A percentile compares a stretch with the other conserved stretches of the same genome.
phyloP scores from a whole-genome alignment of 306 rosid species.

The Gleditsia sinensis region DNA sequence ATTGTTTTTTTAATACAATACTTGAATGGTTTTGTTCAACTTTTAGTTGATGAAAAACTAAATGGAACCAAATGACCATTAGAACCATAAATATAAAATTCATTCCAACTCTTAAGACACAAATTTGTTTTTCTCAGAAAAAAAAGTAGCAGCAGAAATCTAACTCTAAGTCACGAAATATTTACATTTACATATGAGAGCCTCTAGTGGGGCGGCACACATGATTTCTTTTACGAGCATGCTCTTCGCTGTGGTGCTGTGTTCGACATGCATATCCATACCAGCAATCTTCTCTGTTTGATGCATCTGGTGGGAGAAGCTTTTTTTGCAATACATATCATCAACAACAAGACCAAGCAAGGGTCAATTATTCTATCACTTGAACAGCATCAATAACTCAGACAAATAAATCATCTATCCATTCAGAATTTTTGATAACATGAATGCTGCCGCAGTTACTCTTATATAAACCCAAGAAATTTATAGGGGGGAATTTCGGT shows the following conservation, averaged over 20 bases:
- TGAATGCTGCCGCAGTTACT: neutral
- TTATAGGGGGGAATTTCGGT: neutral
- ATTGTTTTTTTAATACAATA: neutral
- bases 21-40: too few relatives aligned
- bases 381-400: neutral
- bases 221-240: conserved; percentile 84
- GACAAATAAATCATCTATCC: neutral
- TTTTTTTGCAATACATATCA: conserved; percentile 19
- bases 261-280: conserved; percentile 91
- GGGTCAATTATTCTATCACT: conserved; percentile 7
- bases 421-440: neutral
- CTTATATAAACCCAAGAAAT: neutral
- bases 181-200: conserved; percentile 23
- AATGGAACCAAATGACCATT: too few relatives aligned
- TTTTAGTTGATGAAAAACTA: too few relatives aligned
- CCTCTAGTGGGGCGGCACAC: conserved; percentile 87
- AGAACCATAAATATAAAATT: neutral
- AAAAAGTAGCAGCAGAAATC: neutral
- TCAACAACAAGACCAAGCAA: conserved; percentile 8
- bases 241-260: conserved; percentile 80
- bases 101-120: neutral
- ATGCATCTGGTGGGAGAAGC: conserved; percentile 62
- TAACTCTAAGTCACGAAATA: neutral
- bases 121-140: neutral
- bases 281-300: conserved; percentile 87